Percentiles rank a stretch among this genome's conserved stretches.
Conservation (phyloP, 2,329 filamentous ascomycete genomes). For the Sclerotiophoma versabilis region DNA sequence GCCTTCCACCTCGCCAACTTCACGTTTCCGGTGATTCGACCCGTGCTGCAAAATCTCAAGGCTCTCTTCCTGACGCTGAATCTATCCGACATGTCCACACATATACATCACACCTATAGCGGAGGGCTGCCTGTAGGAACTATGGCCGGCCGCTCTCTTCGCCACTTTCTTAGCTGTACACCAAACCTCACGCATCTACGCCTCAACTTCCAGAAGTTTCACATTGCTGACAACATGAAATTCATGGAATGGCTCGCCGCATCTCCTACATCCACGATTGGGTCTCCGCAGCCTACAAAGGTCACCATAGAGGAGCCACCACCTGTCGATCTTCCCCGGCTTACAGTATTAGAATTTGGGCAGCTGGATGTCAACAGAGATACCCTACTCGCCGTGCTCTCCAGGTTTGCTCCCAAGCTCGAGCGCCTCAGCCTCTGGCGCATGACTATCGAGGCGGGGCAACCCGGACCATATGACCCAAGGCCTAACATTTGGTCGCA, state of each 20-base stretch:
- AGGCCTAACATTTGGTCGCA: conserved; percentile 30
- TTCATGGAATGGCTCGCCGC: conserved; percentile 51
- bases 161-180: conserved; percentile 51
- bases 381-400: conserved; percentile 20
- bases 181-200: conserved; percentile 60
- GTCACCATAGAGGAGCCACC: conserved; percentile 12
- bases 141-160: conserved; percentile 28
- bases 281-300: background rate
- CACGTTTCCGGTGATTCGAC: conserved; percentile 46
- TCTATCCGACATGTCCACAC: background rate
- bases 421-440: conserved; percentile 57
- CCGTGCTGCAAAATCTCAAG: conserved; percentile 56
- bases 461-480: conserved; percentile 3
- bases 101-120: conserved; percentile 21
- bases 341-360: conserved; percentile 36
- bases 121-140: conserved; percentile 13
- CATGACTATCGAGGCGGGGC: conserved; percentile 37
- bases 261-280: background rate
- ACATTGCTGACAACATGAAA: conserved; percentile 24
- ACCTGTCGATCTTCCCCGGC: conserved; percentile 20
- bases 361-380: conserved; percentile 20
- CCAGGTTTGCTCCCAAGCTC: conserved; percentile 56
- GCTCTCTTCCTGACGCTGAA: conserved; percentile 54
- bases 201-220: conserved; percentile 55
- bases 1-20: conserved; percentile 58